Percentiles rank a stretch among this genome's conserved stretches.
Evolutionary conservation across 345 rosid genomes (phyloP).

Genomic region (Mercurialis annua): DNA sequence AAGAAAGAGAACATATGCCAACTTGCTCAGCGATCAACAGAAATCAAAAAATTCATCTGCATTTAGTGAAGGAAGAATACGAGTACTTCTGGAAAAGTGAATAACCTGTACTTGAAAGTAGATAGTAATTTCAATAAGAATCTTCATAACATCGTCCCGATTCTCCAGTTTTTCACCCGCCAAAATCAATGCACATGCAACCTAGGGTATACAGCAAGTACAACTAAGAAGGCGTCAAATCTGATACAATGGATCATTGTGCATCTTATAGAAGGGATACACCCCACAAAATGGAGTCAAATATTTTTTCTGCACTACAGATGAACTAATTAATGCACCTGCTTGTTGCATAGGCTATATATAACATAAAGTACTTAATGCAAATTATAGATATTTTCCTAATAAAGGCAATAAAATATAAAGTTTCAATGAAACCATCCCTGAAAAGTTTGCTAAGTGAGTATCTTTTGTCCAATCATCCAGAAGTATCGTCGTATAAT

Average conservation of each 20-base stretch:
- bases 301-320: too few relatives aligned
- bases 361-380: too few relatives aligned
- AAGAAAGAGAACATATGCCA: not conserved
- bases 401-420: too few relatives aligned
- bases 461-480: not conserved
- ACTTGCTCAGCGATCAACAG: not conserved
- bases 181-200: slow-evolving; percentile 78
- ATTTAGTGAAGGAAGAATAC: not conserved
- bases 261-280: not conserved
- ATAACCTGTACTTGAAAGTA: slow-evolving; percentile 82
- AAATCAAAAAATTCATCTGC: not conserved
- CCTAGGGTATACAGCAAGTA: slow-evolving; percentile 35
- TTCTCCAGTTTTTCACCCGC: slow-evolving; percentile 68
- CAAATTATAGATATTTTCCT: too few relatives aligned
- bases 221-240: not conserved
- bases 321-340: not conserved
- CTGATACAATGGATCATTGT: not conserved
- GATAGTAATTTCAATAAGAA: slow-evolving; percentile 71
- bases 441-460: not conserved
- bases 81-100: not conserved
- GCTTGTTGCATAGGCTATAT: too few relatives aligned
- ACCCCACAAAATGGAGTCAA: not conserved
- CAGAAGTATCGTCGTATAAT: not conserved
- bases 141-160: slow-evolving; percentile 55
- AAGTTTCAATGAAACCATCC: too few relatives aligned